phyloP scores from a whole-genome alignment of 2,329 filamentous ascomycete genomes.

The Dothidotthia symphoricarpi region DNA sequence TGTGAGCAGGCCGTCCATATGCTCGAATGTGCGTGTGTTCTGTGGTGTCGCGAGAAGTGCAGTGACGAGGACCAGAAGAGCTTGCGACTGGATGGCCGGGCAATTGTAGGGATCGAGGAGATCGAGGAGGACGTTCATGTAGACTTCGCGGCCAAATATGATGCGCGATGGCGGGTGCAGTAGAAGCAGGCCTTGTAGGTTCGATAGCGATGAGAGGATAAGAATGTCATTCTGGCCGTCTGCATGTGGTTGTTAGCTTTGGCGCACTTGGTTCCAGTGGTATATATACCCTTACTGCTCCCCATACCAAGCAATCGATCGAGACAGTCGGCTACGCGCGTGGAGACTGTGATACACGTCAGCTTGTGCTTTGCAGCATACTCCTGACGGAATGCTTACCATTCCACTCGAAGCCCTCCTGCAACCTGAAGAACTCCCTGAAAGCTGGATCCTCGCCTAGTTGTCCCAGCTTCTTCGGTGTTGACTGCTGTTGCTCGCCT shows the following conservation, averaged over 20 bases:
- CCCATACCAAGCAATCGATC: conserved; percentile 80
- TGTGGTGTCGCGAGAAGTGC: conserved; percentile 80
- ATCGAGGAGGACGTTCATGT: conserved; percentile 96
- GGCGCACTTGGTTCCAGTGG: neutral
- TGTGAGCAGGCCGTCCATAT: conserved; percentile 84
- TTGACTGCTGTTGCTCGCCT: conserved; percentile 29
- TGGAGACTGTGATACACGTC: conserved; percentile 58
- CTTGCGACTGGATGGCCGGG: conserved; percentile 85
- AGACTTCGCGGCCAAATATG: conserved; percentile 82
- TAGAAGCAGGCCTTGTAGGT: conserved; percentile 83
- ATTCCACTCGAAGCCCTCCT: conserved; percentile 98
- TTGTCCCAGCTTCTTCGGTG: conserved; percentile 59
- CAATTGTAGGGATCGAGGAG: conserved; percentile 88
- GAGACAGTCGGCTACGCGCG: conserved; percentile 79
- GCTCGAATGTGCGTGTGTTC: conserved; percentile 90
- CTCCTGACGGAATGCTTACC: conserved; percentile 44
- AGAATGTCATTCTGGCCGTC: conserved; percentile 83
- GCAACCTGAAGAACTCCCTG: conserved; percentile 91
- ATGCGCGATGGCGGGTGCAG: conserved; percentile 86
- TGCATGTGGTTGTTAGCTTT: conserved; percentile 19
- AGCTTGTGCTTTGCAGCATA: neutral
- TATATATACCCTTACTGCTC: conserved; percentile 49
- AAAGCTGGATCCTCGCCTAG: conserved; percentile 83
- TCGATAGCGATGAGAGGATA: conserved; percentile 81
- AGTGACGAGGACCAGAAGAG: conserved; percentile 84